phyloP scores from a whole-genome alignment of 202 grass and related monocot species.

The Elaeis oleifera region DNA sequence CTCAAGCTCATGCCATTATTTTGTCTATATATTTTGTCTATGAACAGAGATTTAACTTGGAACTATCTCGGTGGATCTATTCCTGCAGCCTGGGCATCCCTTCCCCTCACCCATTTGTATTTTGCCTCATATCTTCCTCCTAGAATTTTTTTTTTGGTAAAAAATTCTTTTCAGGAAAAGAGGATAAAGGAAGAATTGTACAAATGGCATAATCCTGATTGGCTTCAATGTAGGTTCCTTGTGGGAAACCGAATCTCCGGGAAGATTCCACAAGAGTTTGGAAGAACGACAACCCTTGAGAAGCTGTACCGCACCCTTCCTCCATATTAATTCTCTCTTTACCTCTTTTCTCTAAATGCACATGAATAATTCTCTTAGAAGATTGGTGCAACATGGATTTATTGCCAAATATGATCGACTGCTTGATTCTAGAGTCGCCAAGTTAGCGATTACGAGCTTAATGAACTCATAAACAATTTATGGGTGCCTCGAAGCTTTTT shows the following conservation, averaged over 20 bases:
- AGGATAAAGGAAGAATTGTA: background rate
- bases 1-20: background rate
- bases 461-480: too few relatives aligned
- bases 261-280: background rate
- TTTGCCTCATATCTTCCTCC: background rate
- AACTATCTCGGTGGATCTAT: slow-evolving; percentile 1
- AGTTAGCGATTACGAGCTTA: too few relatives aligned
- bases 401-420: too few relatives aligned
- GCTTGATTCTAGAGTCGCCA: too few relatives aligned
- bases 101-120: background rate
- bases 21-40: background rate
- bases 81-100: background rate
- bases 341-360: background rate
- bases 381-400: too few relatives aligned
- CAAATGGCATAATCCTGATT: background rate
- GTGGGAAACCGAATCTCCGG: background rate
- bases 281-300: background rate
- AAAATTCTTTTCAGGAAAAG: background rate
- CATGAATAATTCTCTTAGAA: too few relatives aligned
- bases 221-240: background rate
- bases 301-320: background rate
- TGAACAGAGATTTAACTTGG: background rate
- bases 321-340: background rate
- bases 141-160: background rate
- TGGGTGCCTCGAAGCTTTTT: background rate